Evolutionary conservation across 306 rosid species (phyloP), one percentile per base, ranked within the genome.

Genomic region (Rosa rugosa): DNA sequence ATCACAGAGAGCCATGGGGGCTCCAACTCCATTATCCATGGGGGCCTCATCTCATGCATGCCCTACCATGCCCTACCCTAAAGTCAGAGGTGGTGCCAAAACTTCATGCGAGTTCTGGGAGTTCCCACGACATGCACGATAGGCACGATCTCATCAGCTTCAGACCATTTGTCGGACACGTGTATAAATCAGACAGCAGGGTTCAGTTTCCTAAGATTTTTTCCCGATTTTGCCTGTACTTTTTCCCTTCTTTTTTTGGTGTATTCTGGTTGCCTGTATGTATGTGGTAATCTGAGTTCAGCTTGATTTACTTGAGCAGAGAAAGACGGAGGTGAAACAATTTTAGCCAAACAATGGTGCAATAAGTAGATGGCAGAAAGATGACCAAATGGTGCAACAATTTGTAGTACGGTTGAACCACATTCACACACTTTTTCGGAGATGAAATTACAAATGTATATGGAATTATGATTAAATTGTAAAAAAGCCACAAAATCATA

Each of bases 61-160:
- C 27, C 45, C 14, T 18, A 18, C 47, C 69, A 17, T 64, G 71
- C 27, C 45, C 14, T 18, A 18, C 47, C 47, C 45, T 14, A 0
- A 13, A 34, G 69, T 36, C 20, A 36, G 20, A 64, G 44, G 22
- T 13, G 3, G 69, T 34, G 69, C 23, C 75, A 47, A 27, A 47
- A 71, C 59, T 47, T 47, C 75, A 47, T 71, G 75, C 60, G 60
- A 47, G 45, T 66, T 66, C 71, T 66, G 49, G 22, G 12, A 38
- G 27, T 17, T 18, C 49, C 72, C 17, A 40, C 50, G 31, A 31
- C n/a, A 6, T 20, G 54, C 62, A 49, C 4, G 53, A 57, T 27
- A 5, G 42, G 50, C 72, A 40, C 50, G 50, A 68, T 68, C 47
- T 40, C 72, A 68, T 20, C 50, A 18, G 9, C 50, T 20, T 41